Evolutionary conservation across 2,329 filamentous ascomycete species (phyloP).

Genomic region (Aschersonia sp.): DNA sequence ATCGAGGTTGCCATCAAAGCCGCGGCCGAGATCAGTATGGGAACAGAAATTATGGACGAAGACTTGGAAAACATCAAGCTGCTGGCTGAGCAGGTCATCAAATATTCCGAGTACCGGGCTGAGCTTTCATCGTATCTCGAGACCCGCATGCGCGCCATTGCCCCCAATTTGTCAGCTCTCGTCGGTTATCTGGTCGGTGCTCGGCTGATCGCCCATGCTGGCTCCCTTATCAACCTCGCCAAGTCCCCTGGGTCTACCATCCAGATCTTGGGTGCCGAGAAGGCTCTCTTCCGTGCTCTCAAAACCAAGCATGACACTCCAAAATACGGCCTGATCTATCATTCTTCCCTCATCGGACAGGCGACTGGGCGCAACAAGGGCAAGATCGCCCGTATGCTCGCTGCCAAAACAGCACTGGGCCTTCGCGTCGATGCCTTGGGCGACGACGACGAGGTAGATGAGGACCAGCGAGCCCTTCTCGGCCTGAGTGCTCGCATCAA

Average conservation of each 20-base stretch:
- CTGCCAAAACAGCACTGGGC: slow-evolving; percentile 85
- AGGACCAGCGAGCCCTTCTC: slow-evolving; percentile 76
- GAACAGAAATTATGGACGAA: slow-evolving; percentile 86
- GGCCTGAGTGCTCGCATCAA: slow-evolving; percentile 59
- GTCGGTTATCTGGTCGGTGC: slow-evolving; percentile 90
- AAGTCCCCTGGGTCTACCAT: slow-evolving; percentile 93
- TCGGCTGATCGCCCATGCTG: slow-evolving; percentile 84
- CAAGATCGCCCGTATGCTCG: slow-evolving; percentile 94
- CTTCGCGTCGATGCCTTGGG: slow-evolving; percentile 73
- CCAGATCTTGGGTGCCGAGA: slow-evolving; percentile 96
- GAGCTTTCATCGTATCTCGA: slow-evolving; percentile 82
- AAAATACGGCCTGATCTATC: slow-evolving; percentile 93
- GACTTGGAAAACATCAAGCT: slow-evolving; percentile 88
- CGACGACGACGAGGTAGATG: slow-evolving; percentile 51
- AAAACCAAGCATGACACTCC: slow-evolving; percentile 99
- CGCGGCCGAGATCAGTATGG: slow-evolving; percentile 94
- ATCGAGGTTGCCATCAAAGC: slow-evolving; percentile 85
- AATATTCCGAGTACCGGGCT: slow-evolving; percentile 78
- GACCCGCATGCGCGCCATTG: slow-evolving; percentile 90
- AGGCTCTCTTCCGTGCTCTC: slow-evolving; percentile 92
- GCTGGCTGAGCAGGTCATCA: slow-evolving; percentile 84
- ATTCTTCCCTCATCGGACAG: slow-evolving; percentile 87
- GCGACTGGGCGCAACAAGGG: slow-evolving; percentile 98
- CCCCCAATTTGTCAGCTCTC: slow-evolving; percentile 85
- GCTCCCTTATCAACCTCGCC: slow-evolving; percentile 85